phyloP scores from a whole-genome alignment of 1,284 basidiomycete genomes.

The Ceratobasidium sp. region DNA sequence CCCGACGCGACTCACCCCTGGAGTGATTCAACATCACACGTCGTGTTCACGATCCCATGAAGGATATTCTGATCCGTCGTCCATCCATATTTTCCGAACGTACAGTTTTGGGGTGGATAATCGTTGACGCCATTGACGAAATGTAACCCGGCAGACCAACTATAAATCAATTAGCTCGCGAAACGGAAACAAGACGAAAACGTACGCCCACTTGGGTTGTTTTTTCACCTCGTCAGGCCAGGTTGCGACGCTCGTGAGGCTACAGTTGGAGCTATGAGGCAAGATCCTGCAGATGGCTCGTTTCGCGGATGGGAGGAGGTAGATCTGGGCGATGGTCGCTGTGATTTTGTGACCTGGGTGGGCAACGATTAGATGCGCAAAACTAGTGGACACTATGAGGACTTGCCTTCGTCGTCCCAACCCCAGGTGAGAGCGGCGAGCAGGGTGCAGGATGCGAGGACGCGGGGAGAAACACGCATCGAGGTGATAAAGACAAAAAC shows the following conservation, averaged over 20 bases:
- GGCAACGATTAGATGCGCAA: background rate
- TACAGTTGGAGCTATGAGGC: conserved; percentile 69
- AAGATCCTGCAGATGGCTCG: conserved; percentile 76
- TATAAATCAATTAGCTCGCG: conserved; percentile 6
- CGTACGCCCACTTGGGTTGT: conserved; percentile 60
- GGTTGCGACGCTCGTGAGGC: conserved; percentile 81
- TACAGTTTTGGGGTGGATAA: conserved; percentile 79
- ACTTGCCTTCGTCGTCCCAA: conserved; percentile 12
- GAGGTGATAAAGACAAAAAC: too few relatives aligned
- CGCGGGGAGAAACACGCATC: too few relatives aligned
- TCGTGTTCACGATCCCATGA: conserved; percentile 79
- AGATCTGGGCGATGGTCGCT: conserved; percentile 92
- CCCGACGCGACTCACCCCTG: conserved; percentile 47
- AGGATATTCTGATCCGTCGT: conserved; percentile 77
- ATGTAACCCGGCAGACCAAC: conserved; percentile 77
- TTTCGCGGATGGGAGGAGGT: conserved; percentile 81
- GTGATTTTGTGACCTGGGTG: conserved; percentile 86
- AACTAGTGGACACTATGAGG: background rate
- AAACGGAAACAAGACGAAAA: conserved; percentile 42
- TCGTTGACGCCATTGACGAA: conserved; percentile 82
- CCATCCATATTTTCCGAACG: conserved; percentile 85
- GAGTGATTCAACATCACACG: conserved; percentile 65
- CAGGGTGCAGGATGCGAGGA: background rate
- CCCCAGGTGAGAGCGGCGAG: background rate
- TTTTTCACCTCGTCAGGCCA: conserved; percentile 85